A percentile compares a stretch with the other conserved stretches of the same genome.
Evolutionary conservation across 768 basidiomycete species (phyloP).

Genomic region (Phylloporus sp.): DNA sequence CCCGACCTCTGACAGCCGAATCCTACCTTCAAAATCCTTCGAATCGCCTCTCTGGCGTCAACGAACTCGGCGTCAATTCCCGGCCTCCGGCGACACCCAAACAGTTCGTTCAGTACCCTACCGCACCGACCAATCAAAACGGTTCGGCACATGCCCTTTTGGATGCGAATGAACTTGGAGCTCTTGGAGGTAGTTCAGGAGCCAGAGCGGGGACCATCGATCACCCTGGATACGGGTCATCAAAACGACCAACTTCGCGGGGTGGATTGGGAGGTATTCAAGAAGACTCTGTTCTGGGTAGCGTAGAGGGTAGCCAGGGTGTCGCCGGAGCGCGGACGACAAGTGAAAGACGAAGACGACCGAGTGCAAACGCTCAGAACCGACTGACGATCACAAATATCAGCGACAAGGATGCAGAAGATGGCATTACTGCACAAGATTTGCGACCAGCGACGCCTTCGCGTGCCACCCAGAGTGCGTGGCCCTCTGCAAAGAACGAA

Average conservation of each 20-base stretch:
- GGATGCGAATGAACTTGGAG: constrained; percentile 23
- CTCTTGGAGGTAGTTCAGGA: constrained; percentile 10
- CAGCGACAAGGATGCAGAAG: constrained; percentile 39
- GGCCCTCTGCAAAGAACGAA: constrained; percentile 42
- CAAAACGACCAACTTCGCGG: constrained; percentile 11
- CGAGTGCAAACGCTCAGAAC: constrained; percentile 30
- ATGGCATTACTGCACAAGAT: constrained; percentile 21
- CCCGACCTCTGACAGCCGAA: constrained; percentile 22
- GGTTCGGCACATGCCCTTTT: constrained; percentile 10
- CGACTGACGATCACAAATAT: constrained; percentile 43
- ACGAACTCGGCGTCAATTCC: constrained; percentile 2
- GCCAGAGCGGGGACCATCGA: constrained; percentile 21
- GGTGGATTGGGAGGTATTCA: constrained; percentile 24
- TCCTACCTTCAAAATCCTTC: constrained; percentile 11
- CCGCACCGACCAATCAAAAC: constrained; percentile 24
- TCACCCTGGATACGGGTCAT: constrained; percentile 26
- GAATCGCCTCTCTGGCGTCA: constrained; percentile 3
- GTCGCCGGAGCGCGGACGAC: constrained; percentile 6
- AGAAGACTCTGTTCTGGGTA: constrained; percentile 11
- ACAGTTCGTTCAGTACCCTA: constrained; percentile 27
- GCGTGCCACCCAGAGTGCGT: constrained; percentile 21
- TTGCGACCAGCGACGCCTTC: constrained; percentile 22
- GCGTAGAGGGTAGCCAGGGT: constrained; percentile 2
- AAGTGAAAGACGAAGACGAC: constrained; percentile 27
- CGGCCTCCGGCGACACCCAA: constrained; percentile 13